phyloP scores from a whole-genome alignment of 2,329 filamentous ascomycete species.

The Periconia sp. region DNA sequence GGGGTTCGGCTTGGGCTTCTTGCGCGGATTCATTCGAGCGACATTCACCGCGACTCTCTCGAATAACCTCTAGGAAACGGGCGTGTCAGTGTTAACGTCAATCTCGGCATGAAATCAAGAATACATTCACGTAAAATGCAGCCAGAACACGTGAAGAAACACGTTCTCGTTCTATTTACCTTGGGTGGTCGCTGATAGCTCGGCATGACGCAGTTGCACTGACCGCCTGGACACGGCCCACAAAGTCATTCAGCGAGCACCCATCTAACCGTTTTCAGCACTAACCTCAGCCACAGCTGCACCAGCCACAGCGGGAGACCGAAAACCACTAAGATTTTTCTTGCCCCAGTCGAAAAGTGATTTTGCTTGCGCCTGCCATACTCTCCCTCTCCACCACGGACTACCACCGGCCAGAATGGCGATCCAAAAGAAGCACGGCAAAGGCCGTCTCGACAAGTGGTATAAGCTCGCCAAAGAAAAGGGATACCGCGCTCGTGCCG shows the following conservation, averaged over 20 bases:
- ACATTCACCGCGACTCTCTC: conserved; percentile 1
- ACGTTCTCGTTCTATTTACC: conserved; percentile 13
- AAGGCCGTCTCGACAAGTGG: conserved; percentile 98
- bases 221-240: neutral
- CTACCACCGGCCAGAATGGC: conserved; percentile 63
- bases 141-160: conserved; percentile 1
- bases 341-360: neutral
- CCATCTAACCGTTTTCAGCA: no score
- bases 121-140: neutral
- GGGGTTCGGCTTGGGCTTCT: conserved; percentile 45
- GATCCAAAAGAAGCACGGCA: conserved; percentile 98
- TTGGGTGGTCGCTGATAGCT: conserved; percentile 15
- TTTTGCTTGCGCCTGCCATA: neutral
- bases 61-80: conserved; percentile 13
- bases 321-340: conserved; percentile 15
- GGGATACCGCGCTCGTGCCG: conserved; percentile 91
- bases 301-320: neutral
- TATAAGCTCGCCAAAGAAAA: conserved; percentile 99
- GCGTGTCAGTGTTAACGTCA: neutral
- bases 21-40: conserved; percentile 42
- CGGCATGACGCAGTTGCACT: conserved; percentile 11
- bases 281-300: neutral
- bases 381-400: conserved; percentile 12
- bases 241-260: no score
- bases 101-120: conserved; percentile 4